phyloP scores from a whole-genome alignment of 2,329 filamentous ascomycete genomes.

The Endocalyx cinctus region DNA sequence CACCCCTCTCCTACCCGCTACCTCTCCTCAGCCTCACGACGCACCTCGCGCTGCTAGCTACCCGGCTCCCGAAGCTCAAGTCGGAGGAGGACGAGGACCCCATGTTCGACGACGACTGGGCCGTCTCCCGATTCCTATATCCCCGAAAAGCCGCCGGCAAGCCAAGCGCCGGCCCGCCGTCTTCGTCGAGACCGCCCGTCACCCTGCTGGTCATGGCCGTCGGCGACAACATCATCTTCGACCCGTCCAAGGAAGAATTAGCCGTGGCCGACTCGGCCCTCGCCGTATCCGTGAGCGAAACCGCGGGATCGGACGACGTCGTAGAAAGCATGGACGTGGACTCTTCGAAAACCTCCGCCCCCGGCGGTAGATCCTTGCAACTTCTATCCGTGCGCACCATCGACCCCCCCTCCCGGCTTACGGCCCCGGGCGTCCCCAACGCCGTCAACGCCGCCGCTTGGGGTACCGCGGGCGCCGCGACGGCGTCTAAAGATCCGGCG shows the following conservation, averaged over 20 bases:
- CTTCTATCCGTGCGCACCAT: constrained; percentile 68
- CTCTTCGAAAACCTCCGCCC: constrained; percentile 9
- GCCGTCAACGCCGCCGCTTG: constrained; percentile 53
- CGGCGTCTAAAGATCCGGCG: constrained; percentile 35
- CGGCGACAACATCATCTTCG: constrained; percentile 86
- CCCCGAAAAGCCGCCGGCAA: constrained; percentile 36
- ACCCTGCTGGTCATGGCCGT: constrained; percentile 87
- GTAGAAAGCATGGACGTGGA: constrained; percentile 32
- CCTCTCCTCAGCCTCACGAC: constrained; percentile 89
- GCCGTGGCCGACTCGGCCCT: constrained; percentile 87
- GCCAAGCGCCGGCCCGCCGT: not conserved
- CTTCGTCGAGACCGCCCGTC: constrained; percentile 64
- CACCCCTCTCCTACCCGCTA: constrained; percentile 85
- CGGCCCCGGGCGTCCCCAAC: constrained; percentile 65
- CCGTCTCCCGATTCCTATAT: constrained; percentile 74
- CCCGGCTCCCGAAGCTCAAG: constrained; percentile 76
- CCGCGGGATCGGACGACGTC: constrained; percentile 15
- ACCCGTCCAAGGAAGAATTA: constrained; percentile 85
- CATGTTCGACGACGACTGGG: constrained; percentile 98
- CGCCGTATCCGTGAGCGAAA: constrained; percentile 71
- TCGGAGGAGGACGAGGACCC: constrained; percentile 94
- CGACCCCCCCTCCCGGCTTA: constrained; percentile 69
- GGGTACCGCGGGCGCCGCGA: constrained; percentile 27
- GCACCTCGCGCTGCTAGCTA: constrained; percentile 86
- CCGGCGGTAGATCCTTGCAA: constrained; percentile 46